Base-by-base conservation (phyloP, 2,329 filamentous ascomycete genomes). In the Metarhizium robertsii region DNA sequence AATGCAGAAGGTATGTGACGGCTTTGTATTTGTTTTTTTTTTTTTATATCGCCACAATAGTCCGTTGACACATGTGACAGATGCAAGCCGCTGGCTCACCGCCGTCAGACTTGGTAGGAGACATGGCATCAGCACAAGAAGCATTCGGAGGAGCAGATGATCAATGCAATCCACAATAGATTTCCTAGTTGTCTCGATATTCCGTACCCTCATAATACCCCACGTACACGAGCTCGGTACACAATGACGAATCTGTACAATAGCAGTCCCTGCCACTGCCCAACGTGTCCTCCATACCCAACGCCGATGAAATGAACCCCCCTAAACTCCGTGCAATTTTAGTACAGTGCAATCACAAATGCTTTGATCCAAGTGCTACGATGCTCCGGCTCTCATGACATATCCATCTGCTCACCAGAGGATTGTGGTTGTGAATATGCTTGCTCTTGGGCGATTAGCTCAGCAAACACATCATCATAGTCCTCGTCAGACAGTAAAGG, bases 51-150 rank as follows among this genome's bases (percentile, higher is more conserved):
- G 13, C 34, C 36, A 38, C 29, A 16, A 46, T 7, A 10, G 32
- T 36, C 8, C 38, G 53, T 32, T 54, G 38, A 60, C 51, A 50
- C 29, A 11, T 29, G 2, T 48, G 11, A 4, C 54, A 96, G 92
- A 99, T 99, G 94, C 94, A 99, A 92, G 86, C 86, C 53, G 87
- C 88, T 58, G 94, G 94, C 10, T 91, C 89, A 20, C 94, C 94
- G 48, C 94, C 94, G 0, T 80, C 89, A 42, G 94, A 97, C 69
- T 76, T 99, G 18, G 88, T 99, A 16, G 92, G 92, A 55, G 90
- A 96, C 67, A 87, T 95, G 82, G 85, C 86, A 55, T 87, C 88
- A 52, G 87, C 88, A 18, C 89, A 92, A 66, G 89, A 92, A 61
- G 81, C 79, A 6, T 75, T 86, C 56, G 80, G 77, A 46, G 77